Conservation (phyloP, 257 asterid genomes). For the Ophiorrhiza pumila region DNA sequence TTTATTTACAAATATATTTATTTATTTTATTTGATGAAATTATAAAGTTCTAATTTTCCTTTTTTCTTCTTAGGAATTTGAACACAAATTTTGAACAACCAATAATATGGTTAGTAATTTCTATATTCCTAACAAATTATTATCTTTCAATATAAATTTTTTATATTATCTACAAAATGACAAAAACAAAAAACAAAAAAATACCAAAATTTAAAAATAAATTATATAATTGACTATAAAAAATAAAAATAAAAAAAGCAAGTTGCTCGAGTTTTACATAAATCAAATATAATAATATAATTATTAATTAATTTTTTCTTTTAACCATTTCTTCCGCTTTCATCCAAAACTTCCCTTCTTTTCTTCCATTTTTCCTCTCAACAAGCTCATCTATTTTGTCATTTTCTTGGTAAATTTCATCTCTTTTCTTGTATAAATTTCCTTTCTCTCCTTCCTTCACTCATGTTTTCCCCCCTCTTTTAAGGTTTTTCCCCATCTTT, state of each 20-base stretch:
- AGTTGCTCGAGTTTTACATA: neutral
- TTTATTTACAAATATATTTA: no score
- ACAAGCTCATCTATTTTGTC: conserved; percentile 8
- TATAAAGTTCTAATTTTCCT: no score
- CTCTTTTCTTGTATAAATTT: neutral
- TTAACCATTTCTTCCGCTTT: conserved; percentile 2
- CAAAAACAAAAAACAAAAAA: neutral
- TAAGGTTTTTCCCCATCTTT: neutral
- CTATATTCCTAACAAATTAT: no score
- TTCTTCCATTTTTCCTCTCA: neutral
- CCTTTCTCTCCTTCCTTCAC: neutral
- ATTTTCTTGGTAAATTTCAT: conserved; percentile 1
- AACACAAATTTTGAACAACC: neutral
- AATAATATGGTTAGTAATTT: no score
- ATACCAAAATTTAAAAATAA: no score
- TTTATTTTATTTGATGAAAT: no score
- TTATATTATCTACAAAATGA: no score
- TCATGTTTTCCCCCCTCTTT: neutral
- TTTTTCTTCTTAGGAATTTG: no score
- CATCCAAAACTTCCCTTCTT: neutral
- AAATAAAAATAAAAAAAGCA: neutral
- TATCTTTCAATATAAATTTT: no score
- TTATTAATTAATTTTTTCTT: no score
- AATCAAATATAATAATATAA: neutral
- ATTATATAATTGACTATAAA: no score